Evolutionary conservation across 106 monocot genomes (phyloP), one percentile per base, ranked within the genome.

Genomic region (Chionographis japonica): DNA sequence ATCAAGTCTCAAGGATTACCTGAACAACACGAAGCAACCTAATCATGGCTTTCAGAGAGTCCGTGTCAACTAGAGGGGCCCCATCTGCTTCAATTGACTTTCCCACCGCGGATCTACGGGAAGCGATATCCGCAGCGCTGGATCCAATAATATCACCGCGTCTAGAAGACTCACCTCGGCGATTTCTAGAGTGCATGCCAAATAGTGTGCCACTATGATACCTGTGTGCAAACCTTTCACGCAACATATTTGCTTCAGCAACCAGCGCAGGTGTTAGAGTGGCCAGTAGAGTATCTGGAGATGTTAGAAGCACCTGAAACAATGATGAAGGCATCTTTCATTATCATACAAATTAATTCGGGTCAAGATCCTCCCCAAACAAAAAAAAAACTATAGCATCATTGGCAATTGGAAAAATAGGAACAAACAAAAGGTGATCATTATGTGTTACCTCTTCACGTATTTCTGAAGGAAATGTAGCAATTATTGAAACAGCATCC

Each of bases 401-500:
- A 46, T 46, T 10, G 9, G 9, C 8, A 46, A 46, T 46, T 46
- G 46, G 9, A 10, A 6, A 10, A 46, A 10, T 10, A 6, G 46
- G 46, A 46, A 46, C 9, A 12, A 65, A 54, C 54, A 19, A 13
- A 2, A 52, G 27, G 12, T 16, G 15, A 42, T 58, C 37, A 37
- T 13, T 39, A 50, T 27, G 3, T 2, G 40, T 52, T 72, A 88
- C 98, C 98, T 99, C 98, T 80, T 99, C 98, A 36, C 98, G 82
- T 54, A 99, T 81, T 65, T 99, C 98, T 62, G 92, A 93, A 68
- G 98, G 98, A 75, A 99, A 93, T 75, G 98, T 99, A 68, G 98
- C 98, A 63, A 99, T 93, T 67, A 99, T 99, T 49, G 98, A 99
- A 71, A 99, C 93, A 19, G 98, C 87, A 70, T 99, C 98, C 98